These are phyloP conservation scores for Neurospora hispaniola DNA, from an alignment of 495 filamentous ascomycete genomes.

Conservation along the genomic window DNA sequence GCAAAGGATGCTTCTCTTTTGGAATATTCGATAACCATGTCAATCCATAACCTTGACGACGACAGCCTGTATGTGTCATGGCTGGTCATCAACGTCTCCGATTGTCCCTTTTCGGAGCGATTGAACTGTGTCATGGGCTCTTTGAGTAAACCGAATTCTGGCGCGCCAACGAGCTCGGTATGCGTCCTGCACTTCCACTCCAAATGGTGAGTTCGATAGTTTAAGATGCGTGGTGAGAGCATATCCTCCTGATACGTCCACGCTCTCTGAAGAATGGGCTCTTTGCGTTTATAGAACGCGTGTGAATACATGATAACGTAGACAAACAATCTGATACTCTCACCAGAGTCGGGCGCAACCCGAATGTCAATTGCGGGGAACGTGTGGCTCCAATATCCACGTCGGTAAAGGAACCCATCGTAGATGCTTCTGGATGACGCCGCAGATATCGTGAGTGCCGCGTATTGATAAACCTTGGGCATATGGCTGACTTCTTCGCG, in stretches of 20 bases:
- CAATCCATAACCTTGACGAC: background rate
- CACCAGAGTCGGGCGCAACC: background rate
- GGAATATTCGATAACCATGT: background rate
- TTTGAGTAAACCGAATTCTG: background rate
- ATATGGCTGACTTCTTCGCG: background rate
- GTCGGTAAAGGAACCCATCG: background rate
- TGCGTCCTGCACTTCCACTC: background rate
- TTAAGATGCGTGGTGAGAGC: background rate
- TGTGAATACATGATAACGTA: background rate
- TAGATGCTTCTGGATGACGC: background rate
- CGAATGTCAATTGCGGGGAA: background rate
- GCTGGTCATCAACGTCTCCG: background rate
- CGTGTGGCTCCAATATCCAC: background rate
- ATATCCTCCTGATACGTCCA: background rate
- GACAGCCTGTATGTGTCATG: background rate
- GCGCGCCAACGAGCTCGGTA: background rate
- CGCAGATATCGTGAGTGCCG: background rate
- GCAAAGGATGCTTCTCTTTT: background rate
- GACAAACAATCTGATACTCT: background rate
- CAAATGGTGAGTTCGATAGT: background rate
- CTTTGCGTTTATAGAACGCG: background rate
- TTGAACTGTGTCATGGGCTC: background rate
- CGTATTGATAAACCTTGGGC: conserved; percentile 3
- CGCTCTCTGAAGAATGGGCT: background rate
- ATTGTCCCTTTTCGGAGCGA: background rate